Evolutionary conservation across 352 stramenopile species (phyloP), one percentile per base, ranked within the genome.

Genomic region (Phytopythium boreale): DNA sequence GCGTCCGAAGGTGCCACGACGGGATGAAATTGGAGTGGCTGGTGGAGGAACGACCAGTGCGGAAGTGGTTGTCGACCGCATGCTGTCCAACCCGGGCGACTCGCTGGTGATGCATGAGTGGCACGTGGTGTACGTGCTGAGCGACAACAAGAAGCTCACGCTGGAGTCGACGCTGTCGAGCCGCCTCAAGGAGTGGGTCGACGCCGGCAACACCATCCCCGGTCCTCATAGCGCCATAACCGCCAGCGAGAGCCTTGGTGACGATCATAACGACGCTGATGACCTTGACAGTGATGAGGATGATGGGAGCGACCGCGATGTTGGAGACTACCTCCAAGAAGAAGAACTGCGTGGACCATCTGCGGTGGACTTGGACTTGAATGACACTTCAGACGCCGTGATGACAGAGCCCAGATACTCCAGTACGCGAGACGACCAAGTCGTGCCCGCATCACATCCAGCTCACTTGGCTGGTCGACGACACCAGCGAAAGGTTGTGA

Each of bases 51-150:
- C 46, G 43, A 5, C 43, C 70, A n/a, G 29, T 27, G 7, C 10
- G 2, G 6, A 44, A 1, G 34, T 41, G 24, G 9, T 39, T 20
- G 26, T 66, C 57, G 26, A 65, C 11, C 61, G 64, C 36, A 75
- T 74, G 74, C 29, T 82, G 24, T 81, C 80, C 50, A 90, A 90
- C 39, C 81, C 81, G 7, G 79, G 81, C 4, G 73, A 64, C 43
- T 80, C 74, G 7, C 65, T 87, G 12, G 41, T 72, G 24, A 78
- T 90, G 59, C 56, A 46, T 11, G 36, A 66, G 2, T 75, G 73
- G 2, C 79, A 88, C 57, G 74, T 87, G 49, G 77, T 90, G 24
- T 90, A 90, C 65, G 70, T 90, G 36, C 68, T 90, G 62, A 88
- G 81, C 44, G 81, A 90, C 55, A 88, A 76, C 63, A 85, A 86